Percentiles rank a stretch among this genome's conserved stretches.
phyloP scores from a whole-genome alignment of 2,329 filamentous ascomycete genomes.

The Aspergillus quadrilineatus region DNA sequence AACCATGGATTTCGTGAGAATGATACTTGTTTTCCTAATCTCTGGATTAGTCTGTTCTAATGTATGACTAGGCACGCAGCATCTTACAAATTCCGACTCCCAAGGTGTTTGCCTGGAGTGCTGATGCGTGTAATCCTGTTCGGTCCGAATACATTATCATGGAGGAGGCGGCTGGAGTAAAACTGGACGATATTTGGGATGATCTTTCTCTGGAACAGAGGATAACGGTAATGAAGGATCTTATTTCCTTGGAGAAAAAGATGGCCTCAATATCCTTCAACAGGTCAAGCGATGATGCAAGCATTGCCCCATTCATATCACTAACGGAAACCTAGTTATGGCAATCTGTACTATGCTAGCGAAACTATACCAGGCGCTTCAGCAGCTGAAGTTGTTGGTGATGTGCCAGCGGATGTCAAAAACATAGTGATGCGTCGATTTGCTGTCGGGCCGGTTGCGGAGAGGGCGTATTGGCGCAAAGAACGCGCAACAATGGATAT shows the following conservation, averaged over 20 bases:
- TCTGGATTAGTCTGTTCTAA: background rate
- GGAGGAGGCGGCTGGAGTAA: constrained; percentile 19
- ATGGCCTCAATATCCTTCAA: background rate
- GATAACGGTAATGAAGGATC: background rate
- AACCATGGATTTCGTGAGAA: constrained; percentile 24
- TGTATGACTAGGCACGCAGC: constrained; percentile 15
- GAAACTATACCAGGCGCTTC: background rate
- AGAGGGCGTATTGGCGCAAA: constrained; percentile 36
- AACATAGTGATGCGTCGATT: constrained; percentile 32
- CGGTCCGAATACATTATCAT: constrained; percentile 26
- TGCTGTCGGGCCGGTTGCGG: constrained; percentile 39
- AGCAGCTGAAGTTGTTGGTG: background rate
- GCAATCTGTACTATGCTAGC: background rate
- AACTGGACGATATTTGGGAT: constrained; percentile 19
- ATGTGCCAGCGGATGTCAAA: constrained; percentile 26
- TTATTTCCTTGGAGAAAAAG: background rate
- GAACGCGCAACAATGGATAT: constrained; percentile 35
- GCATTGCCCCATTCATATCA: too few relatives aligned
- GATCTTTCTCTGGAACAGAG: constrained; percentile 9
- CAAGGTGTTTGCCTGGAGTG: constrained; percentile 20
- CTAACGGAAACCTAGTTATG: background rate
- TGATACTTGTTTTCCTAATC: background rate
- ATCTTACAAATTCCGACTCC: constrained; percentile 22
- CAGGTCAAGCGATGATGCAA: background rate
- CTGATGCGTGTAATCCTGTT: constrained; percentile 15